Evolutionary conservation across 2,329 filamentous ascomycete species (phyloP).

Genomic region (Verticillium albo-atrum): DNA sequence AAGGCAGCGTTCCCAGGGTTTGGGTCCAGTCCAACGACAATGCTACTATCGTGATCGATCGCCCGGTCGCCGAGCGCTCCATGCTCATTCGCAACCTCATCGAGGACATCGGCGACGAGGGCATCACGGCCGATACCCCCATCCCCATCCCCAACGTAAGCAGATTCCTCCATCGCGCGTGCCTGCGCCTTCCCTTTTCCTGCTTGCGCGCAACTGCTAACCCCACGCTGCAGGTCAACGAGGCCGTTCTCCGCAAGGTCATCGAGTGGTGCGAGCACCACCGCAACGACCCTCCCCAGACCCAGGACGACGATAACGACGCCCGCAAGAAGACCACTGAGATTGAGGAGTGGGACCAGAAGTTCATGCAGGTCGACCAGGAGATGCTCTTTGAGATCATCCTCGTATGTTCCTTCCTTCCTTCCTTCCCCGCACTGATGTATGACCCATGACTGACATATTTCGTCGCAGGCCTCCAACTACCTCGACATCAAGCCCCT

Average conservation of each 20-base stretch:
- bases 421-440: not conserved
- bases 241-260: constrained; percentile 90
- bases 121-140: constrained; percentile 51
- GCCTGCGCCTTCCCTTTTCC: not conserved
- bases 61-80: constrained; percentile 82
- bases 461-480: constrained; percentile 72
- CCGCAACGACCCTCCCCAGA: constrained; percentile 77
- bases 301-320: constrained; percentile 85
- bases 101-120: constrained; percentile 76
- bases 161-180: not conserved
- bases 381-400: constrained; percentile 99
- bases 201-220: constrained; percentile 7
- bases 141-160: constrained; percentile 83
- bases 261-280: constrained; percentile 98
- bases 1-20: constrained; percentile 34
- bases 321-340: constrained; percentile 97
- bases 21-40: constrained; percentile 49
- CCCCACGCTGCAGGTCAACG: constrained; percentile 64
- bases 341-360: constrained; percentile 99
- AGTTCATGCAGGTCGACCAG: constrained; percentile 99
- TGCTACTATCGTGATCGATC: constrained; percentile 54
- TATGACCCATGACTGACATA: not conserved
- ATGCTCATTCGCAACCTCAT: constrained; percentile 98
- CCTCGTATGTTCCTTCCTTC: constrained; percentile 62
- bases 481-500: constrained; percentile 99